Evolutionary conservation across 306 rosid genomes (phyloP), one percentile per base, ranked within the genome.

Genomic region (Canavalia gladiata): DNA sequence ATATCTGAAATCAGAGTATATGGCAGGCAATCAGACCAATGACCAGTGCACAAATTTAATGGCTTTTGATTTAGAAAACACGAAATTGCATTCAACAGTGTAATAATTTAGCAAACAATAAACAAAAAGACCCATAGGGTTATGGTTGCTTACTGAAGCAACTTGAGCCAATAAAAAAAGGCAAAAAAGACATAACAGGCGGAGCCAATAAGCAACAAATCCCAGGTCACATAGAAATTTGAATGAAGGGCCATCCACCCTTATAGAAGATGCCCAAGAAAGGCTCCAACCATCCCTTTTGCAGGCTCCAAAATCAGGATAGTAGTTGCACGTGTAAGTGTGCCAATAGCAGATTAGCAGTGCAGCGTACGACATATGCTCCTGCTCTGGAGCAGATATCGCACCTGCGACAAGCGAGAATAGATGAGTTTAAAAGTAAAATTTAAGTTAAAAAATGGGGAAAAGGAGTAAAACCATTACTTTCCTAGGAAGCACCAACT

Each of bases 281-380:
- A 90, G 98, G 98, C 96, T 88, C 90, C 97, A 93, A 90, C 96
- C 91, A 90, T 91, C 94, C 97, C 90, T 91, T 95, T 89, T 88
- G 98, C 99, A 95, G 93, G 97, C 97, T 91, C 95, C 97, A 88
- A 91, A 92, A 91, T 89, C 96, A 93, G 91, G 89, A 91, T 87
- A 89, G 89, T 92, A 90, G 96, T 95, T 91, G 96, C 97, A 92
- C 81, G 87, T 89, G 92, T 87, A 89, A 90, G 88, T 90, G 97
- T 93, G 97, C 94, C 97, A 92, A 87, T 89, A 86, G 96, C 98
- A 89, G 92, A 89, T 85, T 88, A 89, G 94, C 98, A 89, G 91
- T 87, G 97, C 99, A 96, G 99, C 98, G 99, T 96, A 96, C 99
- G 99, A 96, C 99, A 96, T 96, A 90, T 96, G 99, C 99, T 96